Evolutionary conservation across 2,329 filamentous ascomycete species (phyloP), one percentile per base, ranked within the genome.

Genomic region (Colletotrichum godetiae): DNA sequence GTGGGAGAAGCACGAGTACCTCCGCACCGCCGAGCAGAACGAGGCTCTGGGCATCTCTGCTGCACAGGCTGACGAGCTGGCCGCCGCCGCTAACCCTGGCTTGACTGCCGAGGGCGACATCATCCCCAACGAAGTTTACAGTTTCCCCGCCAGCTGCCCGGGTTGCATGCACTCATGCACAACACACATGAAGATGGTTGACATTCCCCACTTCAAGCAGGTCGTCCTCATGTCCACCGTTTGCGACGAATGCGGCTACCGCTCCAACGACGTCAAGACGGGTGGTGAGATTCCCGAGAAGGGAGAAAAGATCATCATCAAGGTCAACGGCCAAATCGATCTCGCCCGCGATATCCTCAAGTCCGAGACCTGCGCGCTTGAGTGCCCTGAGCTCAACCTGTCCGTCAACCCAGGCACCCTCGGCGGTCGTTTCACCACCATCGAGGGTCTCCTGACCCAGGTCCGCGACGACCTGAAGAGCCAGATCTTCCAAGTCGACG

Each of bases 131-230:
- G 93, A 98, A 82, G 93, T 98, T 33, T 98, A 98, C 86, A 92
- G 92, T 72, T 97, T 99, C 85, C 96, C 96, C 3, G 93, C 95
- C 7, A 94, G 92, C 71, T 99, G 97, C 82, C 97, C 97, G 0
- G 96, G 94, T 74, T 99, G 97, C 87, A 92, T 92, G 79, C 94
- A 94, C 83, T 86, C 91, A 5, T 98, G 95, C 84, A 91, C 92
- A 4, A 97, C 97, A 11, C 95, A 98, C 83, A 98, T 98, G 95
- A 98, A 98, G 87, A 97, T 98, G 92, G 95, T 98, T 70, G 95
- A 97, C 79, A 98, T 99, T 75, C 97, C 97, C 0, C 93, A 98
- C 85, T 99, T 99, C 87, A 97, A 98, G 85, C 94, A 98, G 80
- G 97, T 99, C 3, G 92, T 98, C 53, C 88, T 99, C 78, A 98